A percentile compares a stretch with the other conserved stretches of the same genome.
phyloP scores from a whole-genome alignment of 2,329 filamentous ascomycete genomes.

The Sporothrix inflata region DNA sequence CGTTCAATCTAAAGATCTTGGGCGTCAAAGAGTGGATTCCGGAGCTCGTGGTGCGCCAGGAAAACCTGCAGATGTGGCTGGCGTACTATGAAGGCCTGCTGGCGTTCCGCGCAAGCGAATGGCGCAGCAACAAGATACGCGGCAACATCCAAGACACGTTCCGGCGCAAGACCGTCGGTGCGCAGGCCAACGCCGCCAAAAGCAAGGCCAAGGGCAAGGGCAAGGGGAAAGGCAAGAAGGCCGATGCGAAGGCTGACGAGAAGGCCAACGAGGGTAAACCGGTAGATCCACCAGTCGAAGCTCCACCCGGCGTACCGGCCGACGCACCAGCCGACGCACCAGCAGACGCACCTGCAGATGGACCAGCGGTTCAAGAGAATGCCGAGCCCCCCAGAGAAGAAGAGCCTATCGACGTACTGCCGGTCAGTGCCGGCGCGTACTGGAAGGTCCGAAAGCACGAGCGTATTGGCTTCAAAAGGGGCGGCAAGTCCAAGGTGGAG shows the following conservation, averaged over 20 bases:
- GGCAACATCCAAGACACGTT: conserved; percentile 14
- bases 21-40: not conserved
- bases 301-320: too few relatives aligned
- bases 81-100: not conserved
- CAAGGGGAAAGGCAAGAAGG: not conserved
- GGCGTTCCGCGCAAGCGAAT: not conserved
- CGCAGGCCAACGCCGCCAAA: not conserved
- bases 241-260: not conserved
- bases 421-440: conserved; percentile 27
- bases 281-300: not conserved
- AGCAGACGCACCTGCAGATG: too few relatives aligned
- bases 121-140: not conserved
- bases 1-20: not conserved
- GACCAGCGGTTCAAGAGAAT: not conserved
- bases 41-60: not conserved
- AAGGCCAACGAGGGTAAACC: not conserved
- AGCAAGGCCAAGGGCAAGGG: not conserved
- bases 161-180: not conserved
- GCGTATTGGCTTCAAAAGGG: not conserved
- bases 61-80: not conserved
- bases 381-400: not conserved
- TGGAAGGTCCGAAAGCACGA: not conserved
- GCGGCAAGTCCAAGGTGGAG: not conserved
- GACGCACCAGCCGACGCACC: too few relatives aligned
- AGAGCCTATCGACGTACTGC: conserved; percentile 20